Evolutionary conservation across 2,329 filamentous ascomycete genomes (phyloP), one percentile per base, ranked within the genome.

Genomic region (Arachnopeziza araneosa): DNA sequence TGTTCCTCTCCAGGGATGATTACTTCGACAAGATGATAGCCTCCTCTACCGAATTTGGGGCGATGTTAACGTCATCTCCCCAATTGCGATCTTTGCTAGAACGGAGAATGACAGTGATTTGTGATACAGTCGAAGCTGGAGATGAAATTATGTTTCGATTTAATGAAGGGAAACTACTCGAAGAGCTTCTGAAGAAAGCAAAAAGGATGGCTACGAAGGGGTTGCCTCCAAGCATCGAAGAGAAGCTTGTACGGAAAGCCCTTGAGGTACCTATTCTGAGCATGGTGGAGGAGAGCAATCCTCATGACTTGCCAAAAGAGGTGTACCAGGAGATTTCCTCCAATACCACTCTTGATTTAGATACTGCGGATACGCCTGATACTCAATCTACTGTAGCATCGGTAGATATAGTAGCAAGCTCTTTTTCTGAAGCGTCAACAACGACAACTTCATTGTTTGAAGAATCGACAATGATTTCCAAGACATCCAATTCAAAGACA

Each of bases 131-230:
- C 12, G 88, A 95, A 36, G 90, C 89, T 0, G 90, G 89, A 17
- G 90, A 90, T 62, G 92, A 97, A 73, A 84, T 77, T 58, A 91
- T 97, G 90, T 96, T 89, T 74, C 85, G 91, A 14, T 76, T 96
- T 24, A 95, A 81, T 67, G 82, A 89, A 68, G 76, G 79, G 14
- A 96, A 92, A 71, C 80, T 97, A 0, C 69, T 88, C 7, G 70
- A 74, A 1, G 80, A 87, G 58, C 70, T 98, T 0, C 64, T 93
- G 7, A 70, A 74, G 21, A 98, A 97, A 73, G 91, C 92, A 5
- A 79, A 80, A 62, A 79, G 79, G 5, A 88, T 96, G 80, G 79
- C 80, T n/a, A 74, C 77, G 4, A 77, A 75, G 0, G 84, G 86
- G 0, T 76, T 98, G 10, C 92, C 95, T 1, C 76, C 78, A 7